Evolutionary conservation across 1,284 basidiomycete species (phyloP), one percentile per base, ranked within the genome.

Genomic region (Ceraceosorus guamensis): DNA sequence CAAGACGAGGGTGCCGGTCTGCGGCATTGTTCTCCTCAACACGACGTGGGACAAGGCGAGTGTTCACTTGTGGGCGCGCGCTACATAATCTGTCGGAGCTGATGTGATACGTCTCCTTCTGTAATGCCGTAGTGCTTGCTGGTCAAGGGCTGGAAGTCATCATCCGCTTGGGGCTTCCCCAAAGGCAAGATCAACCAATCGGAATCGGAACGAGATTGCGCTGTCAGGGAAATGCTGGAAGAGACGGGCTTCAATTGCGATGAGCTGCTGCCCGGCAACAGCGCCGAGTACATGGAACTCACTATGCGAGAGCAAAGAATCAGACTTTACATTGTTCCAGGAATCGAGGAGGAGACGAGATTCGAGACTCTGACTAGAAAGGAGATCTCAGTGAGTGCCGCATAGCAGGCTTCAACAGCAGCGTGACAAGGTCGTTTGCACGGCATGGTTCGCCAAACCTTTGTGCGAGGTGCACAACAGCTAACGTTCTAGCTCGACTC

Each of bases 111-210:
- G 24, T 24, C 24, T 24, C 2, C 3, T 24, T 24, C 24, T 24
- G 24, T 3, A 24, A 24, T 52, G 6, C 71, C 92, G 89, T 90
- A 73, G 62, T 71, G 69, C 45, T 54, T 75, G 6, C 55, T 76
- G 24, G 74, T 99, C 51, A 93, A 96, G 77, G 95, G 95, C 4
- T 98, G 90, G 90, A 96, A 96, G 78, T 85, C 89, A 24, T 89
- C 87, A 30, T 88, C 93, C 5, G 89, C 91, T 4, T 99, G 95
- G 95, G 89, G 90, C 32, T 99, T 98, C 77, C 95, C 95, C 1
- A 91, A 95, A 76, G 95, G 95, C 52, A 99, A 99, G 80, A 98
- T 98, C 77, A 99, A 99, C 71, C 87, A 93, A 76, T 97, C 78
- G 84, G 86, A 45, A 82, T 47, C 66, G 16, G 65, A 73, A 50